Conservation (phyloP, 306 rosid species). For the Clitoria ternatea region DNA sequence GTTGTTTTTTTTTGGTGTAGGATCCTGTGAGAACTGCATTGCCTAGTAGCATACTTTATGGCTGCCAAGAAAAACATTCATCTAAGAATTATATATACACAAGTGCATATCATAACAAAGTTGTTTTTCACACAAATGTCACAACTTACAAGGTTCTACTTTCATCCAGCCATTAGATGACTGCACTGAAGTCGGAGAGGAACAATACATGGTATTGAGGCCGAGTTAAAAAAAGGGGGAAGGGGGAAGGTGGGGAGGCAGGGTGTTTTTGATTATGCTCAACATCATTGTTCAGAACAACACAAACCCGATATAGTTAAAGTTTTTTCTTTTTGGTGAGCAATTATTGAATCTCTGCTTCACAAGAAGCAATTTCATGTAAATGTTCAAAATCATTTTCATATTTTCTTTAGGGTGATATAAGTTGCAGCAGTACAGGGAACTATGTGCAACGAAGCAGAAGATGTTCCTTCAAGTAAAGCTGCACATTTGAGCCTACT, state of each 20-base stretch:
- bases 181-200: background rate
- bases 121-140: background rate
- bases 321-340: background rate
- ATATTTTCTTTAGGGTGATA: background rate
- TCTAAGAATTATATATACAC: conserved; percentile 1
- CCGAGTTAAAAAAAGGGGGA: background rate
- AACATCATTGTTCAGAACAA: background rate
- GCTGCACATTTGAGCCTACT: background rate
- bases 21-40: conserved; percentile 9
- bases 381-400: background rate
- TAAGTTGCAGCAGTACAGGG: background rate
- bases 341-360: background rate
- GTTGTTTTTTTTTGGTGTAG: conserved; percentile 10
- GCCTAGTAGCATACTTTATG: conserved; percentile 20
- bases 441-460: background rate
- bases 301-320: background rate
- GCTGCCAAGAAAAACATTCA: conserved; percentile 27
- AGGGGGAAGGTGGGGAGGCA: too few species aligned
- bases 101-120: background rate
- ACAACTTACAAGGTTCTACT: background rate
- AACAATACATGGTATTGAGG: background rate
- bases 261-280: background rate
- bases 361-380: conserved; percentile 8
- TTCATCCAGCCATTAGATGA: conserved; percentile 6
- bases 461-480: background rate